Evolutionary conservation across 2,329 filamentous ascomycete species (phyloP).

Genomic region (Cladophialophora yegresii): DNA sequence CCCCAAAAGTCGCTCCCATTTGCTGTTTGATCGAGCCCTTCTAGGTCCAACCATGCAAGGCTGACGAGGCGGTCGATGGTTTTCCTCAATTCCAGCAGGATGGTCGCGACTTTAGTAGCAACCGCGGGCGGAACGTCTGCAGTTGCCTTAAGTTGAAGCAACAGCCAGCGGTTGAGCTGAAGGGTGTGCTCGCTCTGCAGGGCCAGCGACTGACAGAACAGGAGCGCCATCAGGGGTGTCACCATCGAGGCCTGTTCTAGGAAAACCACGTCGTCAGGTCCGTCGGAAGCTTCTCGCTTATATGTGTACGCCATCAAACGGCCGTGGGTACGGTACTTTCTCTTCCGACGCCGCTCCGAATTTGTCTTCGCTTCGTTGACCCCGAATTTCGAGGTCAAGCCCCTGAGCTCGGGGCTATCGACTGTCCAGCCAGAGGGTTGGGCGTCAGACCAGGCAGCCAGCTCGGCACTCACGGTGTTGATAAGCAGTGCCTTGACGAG

Average conservation of each 20-base stretch:
- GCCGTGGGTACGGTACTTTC: slow-evolving; percentile 21
- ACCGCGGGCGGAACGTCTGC: slow-evolving; percentile 3
- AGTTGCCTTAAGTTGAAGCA: slow-evolving; percentile 12
- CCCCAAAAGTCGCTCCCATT: too few relatives aligned
- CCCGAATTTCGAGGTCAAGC: slow-evolving; percentile 14
- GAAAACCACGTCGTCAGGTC: slow-evolving; percentile 19
- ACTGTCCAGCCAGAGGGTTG: slow-evolving; percentile 3
- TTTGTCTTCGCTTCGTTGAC: slow-evolving; percentile 16
- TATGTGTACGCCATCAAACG: slow-evolving; percentile 29
- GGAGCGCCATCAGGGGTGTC: slow-evolving; percentile 28
- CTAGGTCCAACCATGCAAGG: slow-evolving; percentile 19
- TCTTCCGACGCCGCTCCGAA: not conserved
- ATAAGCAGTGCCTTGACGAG: slow-evolving; percentile 30
- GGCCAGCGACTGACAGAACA: slow-evolving; percentile 27
- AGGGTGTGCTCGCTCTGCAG: slow-evolving; percentile 15
- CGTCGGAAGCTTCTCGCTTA: slow-evolving; percentile 15
- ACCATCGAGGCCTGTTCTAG: slow-evolving; percentile 31
- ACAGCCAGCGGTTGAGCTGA: slow-evolving; percentile 29
- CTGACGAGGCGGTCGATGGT: slow-evolving; percentile 30
- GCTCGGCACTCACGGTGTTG: slow-evolving; percentile 24
- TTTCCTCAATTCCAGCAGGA: slow-evolving; percentile 32
- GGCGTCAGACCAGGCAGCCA: slow-evolving; percentile 25
- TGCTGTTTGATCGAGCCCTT: not conserved
- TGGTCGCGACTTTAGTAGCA: slow-evolving; percentile 11
- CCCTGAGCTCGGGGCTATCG: slow-evolving; percentile 8